Percentiles rank a stretch among this genome's conserved stretches.
These are phyloP conservation scores for Penicillium lagena DNA, from an alignment of 495 filamentous ascomycete species.

Conservation along the genomic window DNA sequence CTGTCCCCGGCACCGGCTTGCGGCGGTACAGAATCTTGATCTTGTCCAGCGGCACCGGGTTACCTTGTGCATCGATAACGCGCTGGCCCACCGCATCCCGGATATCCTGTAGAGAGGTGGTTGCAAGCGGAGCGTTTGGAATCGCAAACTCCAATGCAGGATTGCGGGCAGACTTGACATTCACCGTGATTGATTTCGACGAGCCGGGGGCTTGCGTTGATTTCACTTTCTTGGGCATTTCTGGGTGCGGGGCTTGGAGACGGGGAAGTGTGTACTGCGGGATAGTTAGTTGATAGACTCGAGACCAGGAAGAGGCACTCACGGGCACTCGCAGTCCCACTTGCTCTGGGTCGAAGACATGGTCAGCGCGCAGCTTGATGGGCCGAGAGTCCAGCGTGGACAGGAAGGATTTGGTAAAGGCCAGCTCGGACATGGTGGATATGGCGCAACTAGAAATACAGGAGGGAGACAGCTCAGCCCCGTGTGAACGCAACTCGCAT, in stretches of 20 bases:
- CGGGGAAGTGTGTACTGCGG: conserved; percentile 39
- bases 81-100: conserved; percentile 55
- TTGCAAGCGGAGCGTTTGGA: conserved; percentile 46
- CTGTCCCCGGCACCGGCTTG: conserved; percentile 67
- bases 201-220: conserved; percentile 35
- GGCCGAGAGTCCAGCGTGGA: conserved; percentile 68
- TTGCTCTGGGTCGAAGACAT: conserved; percentile 75
- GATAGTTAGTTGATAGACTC: neutral
- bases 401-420: conserved; percentile 80
- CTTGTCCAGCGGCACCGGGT: conserved; percentile 49
- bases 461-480: too few species aligned
- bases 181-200: conserved; percentile 48
- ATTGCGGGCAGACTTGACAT: conserved; percentile 70
- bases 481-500: too few species aligned
- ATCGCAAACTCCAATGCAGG: conserved; percentile 58
- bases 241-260: conserved; percentile 41
- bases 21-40: conserved; percentile 77
- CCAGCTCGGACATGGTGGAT: conserved; percentile 66
- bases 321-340: conserved; percentile 67
- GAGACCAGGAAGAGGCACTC: conserved; percentile 25
- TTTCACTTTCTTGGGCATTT: conserved; percentile 43
- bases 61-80: conserved; percentile 27
- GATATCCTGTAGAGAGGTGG: conserved; percentile 66
- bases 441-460: neutral
- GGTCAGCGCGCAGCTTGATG: conserved; percentile 70